These are phyloP conservation scores for Aspergillus transmontanensis DNA, from an alignment of 2,329 filamentous ascomycete species.

Conservation along the genomic window DNA sequence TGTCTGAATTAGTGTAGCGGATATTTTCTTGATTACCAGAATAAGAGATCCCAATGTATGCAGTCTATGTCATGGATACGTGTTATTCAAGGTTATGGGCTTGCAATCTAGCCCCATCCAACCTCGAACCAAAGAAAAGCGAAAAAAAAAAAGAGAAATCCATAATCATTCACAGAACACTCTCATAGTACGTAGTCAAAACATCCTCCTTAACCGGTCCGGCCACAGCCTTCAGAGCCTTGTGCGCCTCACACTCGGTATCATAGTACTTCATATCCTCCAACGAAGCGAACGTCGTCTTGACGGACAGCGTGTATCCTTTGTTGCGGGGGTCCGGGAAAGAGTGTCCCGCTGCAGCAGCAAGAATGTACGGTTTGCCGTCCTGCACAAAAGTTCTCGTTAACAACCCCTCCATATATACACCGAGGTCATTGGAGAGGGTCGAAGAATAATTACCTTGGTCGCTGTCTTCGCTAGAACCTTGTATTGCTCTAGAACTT, in stretches of 20 bases:
- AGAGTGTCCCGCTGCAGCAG: slow-evolving; percentile 57
- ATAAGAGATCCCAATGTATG: slow-evolving; percentile 23
- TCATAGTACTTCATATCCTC: slow-evolving; percentile 75
- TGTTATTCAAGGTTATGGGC: slow-evolving; percentile 9
- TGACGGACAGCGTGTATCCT: slow-evolving; percentile 66
- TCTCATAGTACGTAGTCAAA: slow-evolving; percentile 42
- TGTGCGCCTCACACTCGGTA: slow-evolving; percentile 58
- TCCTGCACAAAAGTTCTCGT: slow-evolving; percentile 51
- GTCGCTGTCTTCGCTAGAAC: slow-evolving; percentile 45
- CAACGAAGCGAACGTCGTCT: slow-evolving; percentile 64
- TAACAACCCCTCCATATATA: background rate
- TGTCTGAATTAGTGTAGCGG: slow-evolving; percentile 12
- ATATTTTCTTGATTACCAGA: slow-evolving; percentile 4
- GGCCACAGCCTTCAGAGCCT: slow-evolving; percentile 45
- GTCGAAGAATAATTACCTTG: slow-evolving; percentile 37
- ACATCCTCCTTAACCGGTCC: slow-evolving; percentile 38
- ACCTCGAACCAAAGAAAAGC: background rate
- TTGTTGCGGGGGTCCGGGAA: slow-evolving; percentile 62
- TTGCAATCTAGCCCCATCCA: background rate
- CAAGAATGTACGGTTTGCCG: slow-evolving; percentile 70
- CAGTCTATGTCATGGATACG: slow-evolving; percentile 29
- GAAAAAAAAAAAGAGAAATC: background rate
- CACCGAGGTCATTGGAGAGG: too few species aligned
- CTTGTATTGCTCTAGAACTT: slow-evolving; percentile 50
- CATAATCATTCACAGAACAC: slow-evolving; percentile 27